These are phyloP conservation scores for Debaryomyces tyrocola DNA, from an alignment of 805 yeast genomes.

Conservation along the genomic window DNA sequence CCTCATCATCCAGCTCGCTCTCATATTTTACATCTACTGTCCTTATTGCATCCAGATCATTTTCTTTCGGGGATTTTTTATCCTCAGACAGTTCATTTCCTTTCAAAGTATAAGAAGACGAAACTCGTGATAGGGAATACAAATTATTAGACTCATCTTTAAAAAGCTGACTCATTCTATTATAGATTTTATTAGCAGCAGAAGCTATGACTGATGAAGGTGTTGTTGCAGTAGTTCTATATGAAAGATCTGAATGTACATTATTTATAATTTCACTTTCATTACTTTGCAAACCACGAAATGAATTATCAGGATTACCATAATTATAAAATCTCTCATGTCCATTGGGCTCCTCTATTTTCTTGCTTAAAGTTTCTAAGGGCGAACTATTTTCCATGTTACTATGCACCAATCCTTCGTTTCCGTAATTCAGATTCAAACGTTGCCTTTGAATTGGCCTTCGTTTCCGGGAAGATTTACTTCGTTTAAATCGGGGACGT, in stretches of 20 bases:
- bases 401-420: no score
- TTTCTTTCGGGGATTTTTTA: not conserved
- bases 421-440: no score
- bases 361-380: no score
- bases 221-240: not conserved
- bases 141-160: constrained; percentile 16
- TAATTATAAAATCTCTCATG: not conserved
- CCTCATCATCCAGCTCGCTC: constrained; percentile 24
- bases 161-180: constrained; percentile 13
- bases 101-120: not conserved
- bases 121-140: constrained; percentile 15
- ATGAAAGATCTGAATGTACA: not conserved
- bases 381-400: no score
- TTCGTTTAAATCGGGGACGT: no score
- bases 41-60: not conserved
- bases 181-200: constrained; percentile 12
- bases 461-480: no score
- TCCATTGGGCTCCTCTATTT: not conserved
- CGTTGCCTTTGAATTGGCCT: no score
- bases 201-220: constrained; percentile 3
- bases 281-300: constrained; percentile 6
- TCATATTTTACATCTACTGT: constrained; percentile 13
- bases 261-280: not conserved
- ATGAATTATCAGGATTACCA: constrained; percentile 20
- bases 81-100: not conserved